Percentiles rank a stretch among this genome's conserved stretches.
Conservation (phyloP, 2,329 filamentous ascomycete genomes). For the Aspergillus amoenus region DNA sequence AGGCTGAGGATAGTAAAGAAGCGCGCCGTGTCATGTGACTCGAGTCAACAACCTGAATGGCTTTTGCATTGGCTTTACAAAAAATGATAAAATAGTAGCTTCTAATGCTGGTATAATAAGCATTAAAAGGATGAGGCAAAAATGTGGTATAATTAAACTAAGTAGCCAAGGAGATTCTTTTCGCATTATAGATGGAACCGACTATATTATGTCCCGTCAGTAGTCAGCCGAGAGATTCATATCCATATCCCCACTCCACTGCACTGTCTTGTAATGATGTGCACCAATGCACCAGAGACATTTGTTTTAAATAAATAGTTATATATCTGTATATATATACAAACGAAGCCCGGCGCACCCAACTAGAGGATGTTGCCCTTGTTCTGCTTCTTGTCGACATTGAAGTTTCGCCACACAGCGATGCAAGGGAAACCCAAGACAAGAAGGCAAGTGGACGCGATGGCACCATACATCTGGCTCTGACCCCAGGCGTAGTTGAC, state of each 20-base stretch:
- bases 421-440: constrained; percentile 35
- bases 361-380: constrained; percentile 29
- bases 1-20: no score
- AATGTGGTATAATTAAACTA: background rate
- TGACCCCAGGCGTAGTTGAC: constrained; percentile 40
- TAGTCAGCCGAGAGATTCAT: no score
- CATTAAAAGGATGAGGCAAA: no score
- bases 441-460: constrained; percentile 36
- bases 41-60: no score
- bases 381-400: constrained; percentile 40
- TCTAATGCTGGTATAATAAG: no score
- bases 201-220: no score
- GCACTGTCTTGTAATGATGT: background rate
- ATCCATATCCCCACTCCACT: no score
- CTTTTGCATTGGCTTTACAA: no score
- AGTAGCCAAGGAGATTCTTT: background rate
- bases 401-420: constrained; percentile 41
- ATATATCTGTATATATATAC: background rate
- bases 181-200: background rate
- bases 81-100: no score
- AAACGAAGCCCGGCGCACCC: background rate
- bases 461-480: constrained; percentile 36
- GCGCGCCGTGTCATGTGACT: no score
- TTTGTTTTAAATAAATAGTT: background rate
- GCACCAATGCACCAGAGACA: background rate